phyloP scores from a whole-genome alignment of 306 rosid genomes.

The Pueraria montana region DNA sequence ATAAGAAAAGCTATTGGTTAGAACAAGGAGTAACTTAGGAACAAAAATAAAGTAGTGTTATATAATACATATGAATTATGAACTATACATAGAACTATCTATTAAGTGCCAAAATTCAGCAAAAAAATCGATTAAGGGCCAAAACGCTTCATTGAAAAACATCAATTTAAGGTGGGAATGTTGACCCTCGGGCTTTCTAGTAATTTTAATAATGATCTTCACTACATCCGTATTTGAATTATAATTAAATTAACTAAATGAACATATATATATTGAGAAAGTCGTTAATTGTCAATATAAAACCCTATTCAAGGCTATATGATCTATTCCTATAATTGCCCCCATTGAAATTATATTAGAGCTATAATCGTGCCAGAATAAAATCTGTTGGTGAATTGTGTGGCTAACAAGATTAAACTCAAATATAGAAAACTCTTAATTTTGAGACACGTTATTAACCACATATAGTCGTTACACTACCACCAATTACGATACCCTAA shows the following conservation, averaged over 20 bases:
- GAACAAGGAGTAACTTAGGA: neutral
- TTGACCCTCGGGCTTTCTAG: neutral
- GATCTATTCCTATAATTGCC: neutral
- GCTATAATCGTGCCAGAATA: neutral
- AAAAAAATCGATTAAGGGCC: too few relatives aligned
- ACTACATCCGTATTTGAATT: neutral
- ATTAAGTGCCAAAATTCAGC: too few relatives aligned
- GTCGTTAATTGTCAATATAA: neutral
- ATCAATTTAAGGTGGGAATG: neutral
- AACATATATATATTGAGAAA: neutral
- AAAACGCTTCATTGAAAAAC: neutral
- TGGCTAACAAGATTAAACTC: neutral
- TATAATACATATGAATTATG: too few relatives aligned
- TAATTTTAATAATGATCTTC: neutral
- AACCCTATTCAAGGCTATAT: neutral
- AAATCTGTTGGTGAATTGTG: neutral
- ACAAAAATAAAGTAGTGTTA: neutral
- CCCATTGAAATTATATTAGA: neutral
- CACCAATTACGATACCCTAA: neutral
- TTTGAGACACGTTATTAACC: neutral
- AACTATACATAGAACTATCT: too few relatives aligned
- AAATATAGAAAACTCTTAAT: conserved; percentile 25
- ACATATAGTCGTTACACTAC: neutral
- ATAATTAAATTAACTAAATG: neutral
- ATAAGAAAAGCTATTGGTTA: too few relatives aligned